Base-by-base conservation (phyloP, 106 monocot genomes). In the Acanthochlamys bracteata region DNA sequence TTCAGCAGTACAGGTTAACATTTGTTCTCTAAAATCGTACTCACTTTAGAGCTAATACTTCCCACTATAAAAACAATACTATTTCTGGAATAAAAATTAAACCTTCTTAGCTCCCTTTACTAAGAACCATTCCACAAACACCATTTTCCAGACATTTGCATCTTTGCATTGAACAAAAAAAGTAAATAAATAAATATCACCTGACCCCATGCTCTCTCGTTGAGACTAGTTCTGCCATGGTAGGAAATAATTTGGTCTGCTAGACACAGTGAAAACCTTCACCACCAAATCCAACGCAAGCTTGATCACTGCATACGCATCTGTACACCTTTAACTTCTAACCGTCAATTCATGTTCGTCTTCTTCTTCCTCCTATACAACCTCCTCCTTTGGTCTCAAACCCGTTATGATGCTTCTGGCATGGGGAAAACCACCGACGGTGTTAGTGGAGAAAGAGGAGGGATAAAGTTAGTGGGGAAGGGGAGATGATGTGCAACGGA, bases 191-290 rank as follows among this genome's bases (percentile, higher is more conserved):
- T n/a, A n/a, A n/a, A n/a, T n/a, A n/a, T 64, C 65, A 91, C 96
- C 96, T 3, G 98, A 99, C 17, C 98, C 98, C 74, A 82, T 92
- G 59, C 81, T 85, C 76, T 92, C 98, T 73, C 89, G 72, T 81
- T 99, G 92, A 6, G 98, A 80, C 60, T 99, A 92, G 68, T 92
- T 99, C 83, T 92, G 98, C 98, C 98, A 99, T 4, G 98, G 98
- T 0, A 92, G 79, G 71, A 92, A 99, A 75, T 99, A 99, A 42
- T 86, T 99, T 27, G 98, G 98, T 65, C 85, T 86, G 52, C 92
- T 92, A 0, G 98, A 83, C 43, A 99, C 92, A 0, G 98, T 89
- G 69, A 99, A 99, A 21, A 99, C 72, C 92, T 99, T 99, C 66
- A 99, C 92, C 14, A 99, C 92, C 20, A 92, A 99, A 53, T 99